phyloP scores from a whole-genome alignment of 2,329 filamentous ascomycete genomes.

The Aquanectria penicillioides region DNA sequence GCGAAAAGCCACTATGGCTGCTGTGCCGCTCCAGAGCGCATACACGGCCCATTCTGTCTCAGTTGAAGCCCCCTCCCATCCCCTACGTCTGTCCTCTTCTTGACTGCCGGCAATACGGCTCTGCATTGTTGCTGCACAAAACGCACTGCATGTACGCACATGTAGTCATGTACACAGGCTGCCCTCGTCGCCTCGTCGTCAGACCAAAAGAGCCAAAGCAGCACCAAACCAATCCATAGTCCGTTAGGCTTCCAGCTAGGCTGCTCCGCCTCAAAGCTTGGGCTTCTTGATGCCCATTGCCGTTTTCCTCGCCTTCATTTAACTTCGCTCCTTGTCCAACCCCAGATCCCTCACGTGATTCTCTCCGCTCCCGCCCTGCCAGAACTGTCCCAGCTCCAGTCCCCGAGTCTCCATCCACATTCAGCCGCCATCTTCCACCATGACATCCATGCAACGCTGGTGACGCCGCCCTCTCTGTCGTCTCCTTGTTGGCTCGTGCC shows the following conservation, averaged over 20 bases:
- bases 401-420: slow-evolving; percentile 3
- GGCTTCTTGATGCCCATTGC: slow-evolving; percentile 8
- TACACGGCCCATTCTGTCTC: too few species aligned
- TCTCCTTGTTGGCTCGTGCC: slow-evolving; percentile 23
- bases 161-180: too few species aligned
- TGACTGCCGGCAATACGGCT: too few species aligned
- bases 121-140: too few species aligned
- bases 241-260: slow-evolving; percentile 3
- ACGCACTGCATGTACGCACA: too few species aligned
- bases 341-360: slow-evolving; percentile 17
- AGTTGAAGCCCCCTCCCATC: too few species aligned
- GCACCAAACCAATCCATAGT: too few species aligned
- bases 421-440: slow-evolving; percentile 23
- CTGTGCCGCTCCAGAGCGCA: too few species aligned
- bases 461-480: slow-evolving; percentile 20
- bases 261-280: slow-evolving; percentile 24
- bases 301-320: slow-evolving; percentile 10
- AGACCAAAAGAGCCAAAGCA: not conserved
- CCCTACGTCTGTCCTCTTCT: too few species aligned
- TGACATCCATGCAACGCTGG: slow-evolving; percentile 19
- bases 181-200: not conserved
- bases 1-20: too few species aligned
- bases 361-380: not conserved
- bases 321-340: not conserved
- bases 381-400: too few species aligned